A percentile compares a stretch with the other conserved stretches of the same genome.
These are phyloP conservation scores for Aspergillus puulaauensis DNA, from an alignment of 2,329 filamentous ascomycete genomes.

Conservation along the genomic window DNA sequence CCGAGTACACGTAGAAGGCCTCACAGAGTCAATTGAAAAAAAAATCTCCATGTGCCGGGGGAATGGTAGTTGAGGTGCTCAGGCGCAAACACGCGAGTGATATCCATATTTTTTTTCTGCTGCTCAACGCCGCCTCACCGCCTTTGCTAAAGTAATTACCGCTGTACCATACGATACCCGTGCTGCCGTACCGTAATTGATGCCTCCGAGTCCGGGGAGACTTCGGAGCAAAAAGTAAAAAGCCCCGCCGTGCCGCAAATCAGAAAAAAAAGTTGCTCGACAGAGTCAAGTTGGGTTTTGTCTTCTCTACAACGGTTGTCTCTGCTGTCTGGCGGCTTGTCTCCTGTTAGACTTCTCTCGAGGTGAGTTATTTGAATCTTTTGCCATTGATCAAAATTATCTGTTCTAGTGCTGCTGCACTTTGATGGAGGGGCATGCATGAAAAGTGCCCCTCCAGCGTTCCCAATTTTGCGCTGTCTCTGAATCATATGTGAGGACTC, in stretches of 20 bases:
- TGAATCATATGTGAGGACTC: neutral
- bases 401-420: neutral
- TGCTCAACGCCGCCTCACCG: neutral
- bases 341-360: constrained; percentile 16
- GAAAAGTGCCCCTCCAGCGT: constrained; percentile 8
- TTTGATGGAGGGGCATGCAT: constrained; percentile 12
- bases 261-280: constrained; percentile 16
- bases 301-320: neutral
- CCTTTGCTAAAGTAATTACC: neutral
- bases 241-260: constrained; percentile 18
- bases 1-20: neutral
- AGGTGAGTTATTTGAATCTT: constrained; percentile 15
- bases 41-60: neutral
- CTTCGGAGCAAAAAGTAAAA: constrained; percentile 13
- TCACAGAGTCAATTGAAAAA: neutral
- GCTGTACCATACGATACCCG: neutral
- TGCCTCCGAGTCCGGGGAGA: constrained; percentile 20
- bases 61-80: neutral
- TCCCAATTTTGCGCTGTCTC: neutral
- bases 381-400: neutral
- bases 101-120: constrained; percentile 15
- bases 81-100: neutral
- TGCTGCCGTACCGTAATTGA: neutral
- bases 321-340: constrained; percentile 12
- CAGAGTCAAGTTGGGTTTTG: neutral